Evolutionary conservation across 1,284 basidiomycete species (phyloP).

Genomic region (Meira nashicola): DNA sequence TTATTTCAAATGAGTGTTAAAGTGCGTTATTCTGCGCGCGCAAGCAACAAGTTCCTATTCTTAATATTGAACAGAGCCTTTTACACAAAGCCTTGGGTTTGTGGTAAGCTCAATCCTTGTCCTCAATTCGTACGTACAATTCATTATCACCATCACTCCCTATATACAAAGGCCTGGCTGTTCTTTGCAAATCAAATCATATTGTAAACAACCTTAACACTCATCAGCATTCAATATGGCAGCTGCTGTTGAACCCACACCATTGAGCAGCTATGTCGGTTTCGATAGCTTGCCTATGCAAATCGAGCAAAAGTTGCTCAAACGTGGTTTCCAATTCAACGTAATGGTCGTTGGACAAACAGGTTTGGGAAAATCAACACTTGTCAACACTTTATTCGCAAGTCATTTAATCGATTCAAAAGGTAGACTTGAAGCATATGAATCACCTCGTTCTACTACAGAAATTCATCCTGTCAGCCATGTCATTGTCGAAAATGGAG

Average conservation of each 20-base stretch:
- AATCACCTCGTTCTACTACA: conserved; percentile 85
- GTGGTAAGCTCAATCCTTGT: no score
- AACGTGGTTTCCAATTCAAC: conserved; percentile 98
- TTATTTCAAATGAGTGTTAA: no score
- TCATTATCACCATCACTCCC: neutral
- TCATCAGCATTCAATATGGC: neutral
- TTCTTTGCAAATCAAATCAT: neutral
- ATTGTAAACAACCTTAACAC: neutral
- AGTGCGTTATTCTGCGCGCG: no score
- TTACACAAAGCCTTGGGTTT: no score
- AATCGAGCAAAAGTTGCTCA: conserved; percentile 98
- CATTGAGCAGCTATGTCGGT: conserved; percentile 21
- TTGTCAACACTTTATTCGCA: conserved; percentile 98
- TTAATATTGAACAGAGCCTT: no score
- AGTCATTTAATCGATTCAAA: conserved; percentile 96
- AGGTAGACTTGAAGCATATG: conserved; percentile 80
- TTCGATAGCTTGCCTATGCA: conserved; percentile 74
- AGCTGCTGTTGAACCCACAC: conserved; percentile 5
- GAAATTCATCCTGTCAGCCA: conserved; percentile 93
- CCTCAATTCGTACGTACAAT: no score
- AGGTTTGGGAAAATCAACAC: conserved; percentile 93
- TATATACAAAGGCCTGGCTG: neutral
- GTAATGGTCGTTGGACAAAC: conserved; percentile 70
- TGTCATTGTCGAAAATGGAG: conserved; percentile 94
- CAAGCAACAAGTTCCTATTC: no score